These are phyloP conservation scores for Yamadazyma diospyri DNA, from an alignment of 1,139 yeast genomes.

Conservation along the genomic window DNA sequence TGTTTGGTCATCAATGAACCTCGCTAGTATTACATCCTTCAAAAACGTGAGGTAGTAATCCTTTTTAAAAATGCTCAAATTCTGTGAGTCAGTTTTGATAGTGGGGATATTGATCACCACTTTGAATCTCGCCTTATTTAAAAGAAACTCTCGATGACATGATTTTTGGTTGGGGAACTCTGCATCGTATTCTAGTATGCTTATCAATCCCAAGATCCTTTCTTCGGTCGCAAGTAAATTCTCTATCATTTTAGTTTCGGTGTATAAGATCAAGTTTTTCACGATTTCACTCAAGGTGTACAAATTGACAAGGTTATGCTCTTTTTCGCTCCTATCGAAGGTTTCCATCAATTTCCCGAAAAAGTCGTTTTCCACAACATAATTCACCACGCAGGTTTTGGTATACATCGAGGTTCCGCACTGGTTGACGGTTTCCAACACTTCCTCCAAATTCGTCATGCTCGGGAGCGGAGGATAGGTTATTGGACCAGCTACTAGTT, in stretches of 20 bases:
- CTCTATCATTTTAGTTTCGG: slow-evolving; percentile 68
- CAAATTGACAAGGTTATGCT: slow-evolving; percentile 48
- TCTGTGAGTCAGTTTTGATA: slow-evolving; percentile 20
- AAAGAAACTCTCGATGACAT: slow-evolving; percentile 65
- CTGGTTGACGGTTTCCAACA: slow-evolving; percentile 52
- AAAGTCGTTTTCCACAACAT: slow-evolving; percentile 49
- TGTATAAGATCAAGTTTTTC: slow-evolving; percentile 65
- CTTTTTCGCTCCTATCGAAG: slow-evolving; percentile 55
- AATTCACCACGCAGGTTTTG: slow-evolving; percentile 49
- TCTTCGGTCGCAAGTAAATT: slow-evolving; percentile 57
- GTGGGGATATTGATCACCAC: slow-evolving; percentile 72
- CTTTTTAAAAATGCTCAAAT: slow-evolving; percentile 58
- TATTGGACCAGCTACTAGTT: slow-evolving; percentile 77
- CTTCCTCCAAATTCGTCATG: slow-evolving; percentile 41
- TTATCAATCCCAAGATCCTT: slow-evolving; percentile 60
- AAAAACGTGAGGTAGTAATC: slow-evolving; percentile 77
- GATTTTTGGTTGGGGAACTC: slow-evolving; percentile 79
- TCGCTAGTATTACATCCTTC: slow-evolving; percentile 80
- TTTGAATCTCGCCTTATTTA: slow-evolving; percentile 58
- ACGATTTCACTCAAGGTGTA: slow-evolving; percentile 69
- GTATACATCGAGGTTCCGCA: slow-evolving; percentile 57
- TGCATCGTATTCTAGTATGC: slow-evolving; percentile 90
- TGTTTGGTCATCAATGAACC: slow-evolving; percentile 78
- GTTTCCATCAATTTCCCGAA: slow-evolving; percentile 47
- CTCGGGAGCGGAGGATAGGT: slow-evolving; percentile 60